A percentile compares a stretch with the other conserved stretches of the same genome.
Evolutionary conservation across 257 asterid species (phyloP).

Genomic region (Ocimum tenuiflorum): DNA sequence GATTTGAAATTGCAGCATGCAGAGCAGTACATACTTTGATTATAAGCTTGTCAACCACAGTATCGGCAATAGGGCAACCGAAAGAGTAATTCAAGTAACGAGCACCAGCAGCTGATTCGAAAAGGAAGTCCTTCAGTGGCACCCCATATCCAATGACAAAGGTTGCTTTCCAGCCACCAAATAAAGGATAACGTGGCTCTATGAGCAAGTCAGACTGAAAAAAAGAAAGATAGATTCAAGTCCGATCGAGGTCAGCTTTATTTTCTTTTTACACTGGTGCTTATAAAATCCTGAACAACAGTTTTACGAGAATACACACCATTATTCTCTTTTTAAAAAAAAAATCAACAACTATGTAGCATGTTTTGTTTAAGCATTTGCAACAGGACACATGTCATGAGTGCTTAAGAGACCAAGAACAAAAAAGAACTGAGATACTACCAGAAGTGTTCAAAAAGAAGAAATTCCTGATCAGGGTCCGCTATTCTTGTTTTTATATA

Average conservation of each 20-base stretch:
- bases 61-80: slow-evolving; percentile 81
- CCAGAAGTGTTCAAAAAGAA: slow-evolving; percentile 4
- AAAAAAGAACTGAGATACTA: neutral
- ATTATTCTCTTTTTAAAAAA: neutral
- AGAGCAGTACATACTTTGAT: slow-evolving; percentile 49
- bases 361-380: neutral
- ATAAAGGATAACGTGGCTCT: slow-evolving; percentile 93
- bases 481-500: neutral
- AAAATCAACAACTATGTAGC: neutral
- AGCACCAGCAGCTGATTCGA: slow-evolving; percentile 63
- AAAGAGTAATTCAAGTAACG: slow-evolving; percentile 89
- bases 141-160: slow-evolving; percentile 84
- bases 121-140: slow-evolving; percentile 86
- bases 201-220: slow-evolving; percentile 86
- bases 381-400: neutral
- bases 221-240: neutral
- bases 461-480: slow-evolving; percentile 5
- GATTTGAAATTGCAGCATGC: neutral
- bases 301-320: slow-evolving; percentile 3
- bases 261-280: neutral
- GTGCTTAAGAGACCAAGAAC: neutral
- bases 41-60: slow-evolving; percentile 80
- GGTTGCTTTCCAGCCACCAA: slow-evolving; percentile 99
- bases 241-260: slow-evolving; percentile 5
- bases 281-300: neutral